phyloP scores from a whole-genome alignment of 768 basidiomycete species.

The Kwoniella shandongensis region DNA sequence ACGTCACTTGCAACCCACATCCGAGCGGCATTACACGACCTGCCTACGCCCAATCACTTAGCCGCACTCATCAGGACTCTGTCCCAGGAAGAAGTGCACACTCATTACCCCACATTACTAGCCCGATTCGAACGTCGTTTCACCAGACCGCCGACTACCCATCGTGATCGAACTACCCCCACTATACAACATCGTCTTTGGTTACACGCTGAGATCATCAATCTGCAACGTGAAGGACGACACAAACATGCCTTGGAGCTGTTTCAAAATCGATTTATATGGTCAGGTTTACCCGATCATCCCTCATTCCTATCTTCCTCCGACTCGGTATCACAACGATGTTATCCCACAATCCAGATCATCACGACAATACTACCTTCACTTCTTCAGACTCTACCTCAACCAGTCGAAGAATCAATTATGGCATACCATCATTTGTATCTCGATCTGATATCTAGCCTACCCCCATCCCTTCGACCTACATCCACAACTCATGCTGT shows the following conservation, averaged over 20 bases:
- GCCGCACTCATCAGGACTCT: slow-evolving; percentile 4
- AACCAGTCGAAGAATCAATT: slow-evolving; percentile 1
- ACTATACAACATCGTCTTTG: slow-evolving; percentile 11
- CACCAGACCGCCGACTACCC: not conserved
- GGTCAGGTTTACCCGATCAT: slow-evolving; percentile 22
- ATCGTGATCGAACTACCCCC: not conserved
- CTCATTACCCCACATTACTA: slow-evolving; percentile 1
- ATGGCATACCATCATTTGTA: slow-evolving; percentile 9
- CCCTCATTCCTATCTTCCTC: not conserved
- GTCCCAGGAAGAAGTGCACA: slow-evolving; percentile 1
- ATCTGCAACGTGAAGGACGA: slow-evolving; percentile 7
- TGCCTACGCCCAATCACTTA: slow-evolving; percentile 10
- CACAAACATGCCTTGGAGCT: slow-evolving; percentile 13
- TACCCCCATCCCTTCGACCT: slow-evolving; percentile 22
- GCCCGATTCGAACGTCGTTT: slow-evolving; percentile 3
- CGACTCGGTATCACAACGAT: not conserved
- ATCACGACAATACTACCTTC: slow-evolving; percentile 27
- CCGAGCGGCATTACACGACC: slow-evolving; percentile 1
- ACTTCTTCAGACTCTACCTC: slow-evolving; percentile 11
- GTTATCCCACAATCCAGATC: slow-evolving; percentile 10
- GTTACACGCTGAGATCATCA: slow-evolving; percentile 25
- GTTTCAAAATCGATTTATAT: slow-evolving; percentile 20
- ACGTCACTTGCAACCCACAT: not conserved
- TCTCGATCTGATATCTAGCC: not conserved
- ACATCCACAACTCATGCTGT: slow-evolving; percentile 10